These are phyloP conservation scores for Acacia concinna DNA, from an alignment of 331 rosid species.

Conservation along the genomic window DNA sequence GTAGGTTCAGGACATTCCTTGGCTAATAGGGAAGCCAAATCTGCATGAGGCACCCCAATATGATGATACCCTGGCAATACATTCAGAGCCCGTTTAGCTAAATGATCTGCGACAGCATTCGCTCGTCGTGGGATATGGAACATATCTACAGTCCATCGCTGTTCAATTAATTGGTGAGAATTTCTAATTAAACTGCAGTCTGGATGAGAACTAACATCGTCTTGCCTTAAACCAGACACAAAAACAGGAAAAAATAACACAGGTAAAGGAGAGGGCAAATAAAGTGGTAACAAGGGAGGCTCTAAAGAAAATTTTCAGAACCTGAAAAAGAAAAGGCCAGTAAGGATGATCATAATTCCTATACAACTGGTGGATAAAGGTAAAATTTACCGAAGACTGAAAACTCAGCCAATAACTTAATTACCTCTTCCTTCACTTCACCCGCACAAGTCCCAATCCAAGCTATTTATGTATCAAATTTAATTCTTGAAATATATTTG, in stretches of 20 bases:
- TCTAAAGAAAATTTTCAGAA: background rate
- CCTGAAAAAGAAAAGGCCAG: background rate
- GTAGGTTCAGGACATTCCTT: no score
- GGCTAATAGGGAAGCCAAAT: no score
- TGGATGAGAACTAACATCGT: no score
- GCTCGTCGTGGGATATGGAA: no score
- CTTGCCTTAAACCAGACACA: background rate
- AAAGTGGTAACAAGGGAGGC: background rate
- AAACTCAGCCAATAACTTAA: background rate
- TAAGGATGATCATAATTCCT: background rate
- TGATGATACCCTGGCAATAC: no score
- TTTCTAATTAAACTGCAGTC: no score
- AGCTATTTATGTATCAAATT: background rate
- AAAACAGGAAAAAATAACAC: background rate
- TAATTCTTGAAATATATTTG: background rate
- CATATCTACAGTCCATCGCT: no score
- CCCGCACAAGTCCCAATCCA: background rate
- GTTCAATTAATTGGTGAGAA: no score
- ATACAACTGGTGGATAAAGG: background rate
- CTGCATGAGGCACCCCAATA: no score
- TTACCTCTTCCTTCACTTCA: background rate
- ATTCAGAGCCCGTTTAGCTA: no score
- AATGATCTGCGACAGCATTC: no score
- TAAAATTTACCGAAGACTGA: background rate
- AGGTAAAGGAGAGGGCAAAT: background rate